Evolutionary conservation across 2,329 filamentous ascomycete species (phyloP).

Genomic region (Penicillium aurantiogriseum): DNA sequence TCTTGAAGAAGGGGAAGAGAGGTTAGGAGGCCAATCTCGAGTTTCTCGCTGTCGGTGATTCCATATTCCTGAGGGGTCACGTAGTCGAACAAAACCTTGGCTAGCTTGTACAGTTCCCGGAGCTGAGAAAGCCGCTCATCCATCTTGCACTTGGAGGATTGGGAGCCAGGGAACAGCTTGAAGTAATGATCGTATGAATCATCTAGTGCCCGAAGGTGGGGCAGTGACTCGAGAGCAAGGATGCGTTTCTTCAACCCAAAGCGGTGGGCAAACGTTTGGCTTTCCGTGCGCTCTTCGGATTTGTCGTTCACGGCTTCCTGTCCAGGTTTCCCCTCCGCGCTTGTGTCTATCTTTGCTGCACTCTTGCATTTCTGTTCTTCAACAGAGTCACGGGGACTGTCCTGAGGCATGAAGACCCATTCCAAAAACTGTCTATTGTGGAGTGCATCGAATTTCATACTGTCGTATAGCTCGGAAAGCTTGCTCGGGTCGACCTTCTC

Average conservation of each 20-base stretch:
- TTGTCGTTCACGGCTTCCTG: conserved; percentile 27
- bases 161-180: conserved; percentile 78
- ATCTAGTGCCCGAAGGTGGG: conserved; percentile 48
- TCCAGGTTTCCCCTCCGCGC: conserved; percentile 20
- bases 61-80: conserved; percentile 98
- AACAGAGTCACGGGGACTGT: conserved; percentile 72
- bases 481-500: conserved; percentile 99
- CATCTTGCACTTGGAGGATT: conserved; percentile 71
- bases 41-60: conserved; percentile 90
- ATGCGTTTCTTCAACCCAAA: conserved; percentile 54
- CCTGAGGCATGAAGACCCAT: conserved; percentile 92
- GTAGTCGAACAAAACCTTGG: conserved; percentile 96
- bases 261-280: conserved; percentile 37
- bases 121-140: conserved; percentile 85
- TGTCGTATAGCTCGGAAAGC: conserved; percentile 97
- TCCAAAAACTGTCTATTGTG: conserved; percentile 96
- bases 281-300: conserved; percentile 34
- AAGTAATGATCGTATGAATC: conserved; percentile 72
- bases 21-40: conserved; percentile 95
- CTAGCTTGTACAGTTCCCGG: conserved; percentile 86
- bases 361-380: conserved; percentile 33
- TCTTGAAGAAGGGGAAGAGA: conserved; percentile 92
- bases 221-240: conserved; percentile 46
- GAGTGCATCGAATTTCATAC: conserved; percentile 98
- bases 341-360: conserved; percentile 19